A percentile compares a stretch with the other conserved stretches of the same genome.
phyloP scores from a whole-genome alignment of 345 rosid genomes.

The Brassica incana region DNA sequence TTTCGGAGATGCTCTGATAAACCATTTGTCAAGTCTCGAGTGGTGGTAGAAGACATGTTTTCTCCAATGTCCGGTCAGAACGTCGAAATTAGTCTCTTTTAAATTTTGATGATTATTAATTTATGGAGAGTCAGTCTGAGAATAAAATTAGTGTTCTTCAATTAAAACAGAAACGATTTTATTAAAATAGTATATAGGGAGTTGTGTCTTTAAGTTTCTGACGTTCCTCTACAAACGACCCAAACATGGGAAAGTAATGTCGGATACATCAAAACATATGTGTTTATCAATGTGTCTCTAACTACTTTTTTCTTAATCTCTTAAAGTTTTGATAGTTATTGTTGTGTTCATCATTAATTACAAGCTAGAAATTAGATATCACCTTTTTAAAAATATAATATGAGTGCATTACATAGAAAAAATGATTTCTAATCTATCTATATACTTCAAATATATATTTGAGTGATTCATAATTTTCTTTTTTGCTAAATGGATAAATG shows the following conservation, averaged over 20 bases:
- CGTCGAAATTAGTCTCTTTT: constrained; percentile 18
- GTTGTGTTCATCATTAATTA: background rate
- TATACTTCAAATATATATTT: background rate
- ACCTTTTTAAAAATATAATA: background rate
- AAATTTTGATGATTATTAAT: background rate
- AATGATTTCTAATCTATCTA: background rate
- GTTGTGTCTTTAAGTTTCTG: constrained; percentile 14
- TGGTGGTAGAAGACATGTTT: constrained; percentile 21
- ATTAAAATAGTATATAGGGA: background rate
- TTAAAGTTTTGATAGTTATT: background rate
- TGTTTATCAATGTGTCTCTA: background rate
- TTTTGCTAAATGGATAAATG: background rate
- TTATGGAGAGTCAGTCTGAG: background rate
- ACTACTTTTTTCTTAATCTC: background rate
- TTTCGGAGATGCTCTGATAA: background rate
- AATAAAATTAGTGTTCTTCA: background rate
- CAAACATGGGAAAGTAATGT: constrained; percentile 24
- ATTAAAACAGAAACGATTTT: background rate
- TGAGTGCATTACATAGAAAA: background rate
- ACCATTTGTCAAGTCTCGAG: constrained; percentile 24
- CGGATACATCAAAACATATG: background rate
- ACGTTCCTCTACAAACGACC: constrained; percentile 7
- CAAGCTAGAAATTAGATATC: background rate
- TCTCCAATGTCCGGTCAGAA: constrained; percentile 8
- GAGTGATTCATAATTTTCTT: background rate